Percentiles rank a stretch among this genome's conserved stretches.
These are phyloP conservation scores for Rhodomyrtus tomentosa DNA, from an alignment of 345 rosid genomes.

Conservation along the genomic window DNA sequence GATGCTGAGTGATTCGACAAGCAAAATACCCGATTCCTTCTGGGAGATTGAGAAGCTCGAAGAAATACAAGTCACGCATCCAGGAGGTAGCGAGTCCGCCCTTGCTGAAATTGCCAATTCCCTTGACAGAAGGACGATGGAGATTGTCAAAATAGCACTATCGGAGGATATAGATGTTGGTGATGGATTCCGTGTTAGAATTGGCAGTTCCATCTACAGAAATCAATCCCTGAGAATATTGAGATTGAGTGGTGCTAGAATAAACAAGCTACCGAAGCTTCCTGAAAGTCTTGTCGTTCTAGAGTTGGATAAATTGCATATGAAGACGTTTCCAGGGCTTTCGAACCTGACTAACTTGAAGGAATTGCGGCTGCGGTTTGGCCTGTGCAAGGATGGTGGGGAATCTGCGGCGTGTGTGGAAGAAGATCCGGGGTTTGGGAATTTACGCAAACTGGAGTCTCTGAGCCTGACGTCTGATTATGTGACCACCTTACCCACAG, in stretches of 20 bases:
- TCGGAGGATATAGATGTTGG: too few relatives aligned
- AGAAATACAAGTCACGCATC: background rate
- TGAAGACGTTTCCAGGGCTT: background rate
- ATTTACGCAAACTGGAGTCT: background rate
- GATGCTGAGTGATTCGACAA: too few relatives aligned
- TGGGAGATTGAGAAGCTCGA: background rate
- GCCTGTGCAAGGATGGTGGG: fast-evolving
- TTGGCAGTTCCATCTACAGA: background rate
- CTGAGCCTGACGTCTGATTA: fast-evolving
- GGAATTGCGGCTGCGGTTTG: fast-evolving
- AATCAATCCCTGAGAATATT: too few relatives aligned
- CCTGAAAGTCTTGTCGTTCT: background rate
- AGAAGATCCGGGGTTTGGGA: background rate
- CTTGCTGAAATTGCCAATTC: too few relatives aligned
- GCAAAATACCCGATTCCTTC: background rate
- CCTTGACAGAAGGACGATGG: too few relatives aligned
- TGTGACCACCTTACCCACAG: background rate
- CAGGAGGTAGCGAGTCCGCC: too few relatives aligned
- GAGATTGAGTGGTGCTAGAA: too few relatives aligned
- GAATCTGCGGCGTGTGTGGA: background rate
- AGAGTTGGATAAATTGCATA: background rate
- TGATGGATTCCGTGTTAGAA: background rate
- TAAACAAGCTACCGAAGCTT: background rate
- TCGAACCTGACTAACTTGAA: background rate
- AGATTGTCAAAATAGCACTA: too few relatives aligned